Percentiles rank a stretch among this genome's conserved stretches.
Conservation (phyloP, 225 moss, liverwort and hornwort genomes). For the Sphagnum tenellum region DNA sequence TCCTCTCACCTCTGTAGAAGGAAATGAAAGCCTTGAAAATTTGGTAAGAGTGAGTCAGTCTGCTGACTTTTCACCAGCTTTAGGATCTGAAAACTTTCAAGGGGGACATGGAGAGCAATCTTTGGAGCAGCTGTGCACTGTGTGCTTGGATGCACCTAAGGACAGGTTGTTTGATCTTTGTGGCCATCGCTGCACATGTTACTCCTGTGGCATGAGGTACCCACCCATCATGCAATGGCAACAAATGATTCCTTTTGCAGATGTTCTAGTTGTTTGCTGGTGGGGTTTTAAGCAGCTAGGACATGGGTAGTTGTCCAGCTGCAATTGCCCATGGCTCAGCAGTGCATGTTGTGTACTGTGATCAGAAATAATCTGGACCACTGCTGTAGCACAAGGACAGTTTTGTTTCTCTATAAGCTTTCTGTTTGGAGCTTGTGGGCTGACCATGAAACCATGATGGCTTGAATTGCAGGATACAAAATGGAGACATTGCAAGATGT, state of each 20-base stretch:
- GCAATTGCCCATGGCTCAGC: not conserved
- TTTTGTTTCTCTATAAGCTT: not conserved
- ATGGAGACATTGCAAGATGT: constrained; percentile 42
- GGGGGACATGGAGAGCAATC: constrained; percentile 13
- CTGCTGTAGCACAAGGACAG: not conserved
- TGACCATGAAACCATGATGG: no score
- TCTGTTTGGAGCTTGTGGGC: no score
- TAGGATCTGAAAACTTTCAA: constrained; percentile 11
- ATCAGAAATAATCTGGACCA: not conserved
- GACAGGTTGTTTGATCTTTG: constrained; percentile 83
- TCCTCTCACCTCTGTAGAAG: constrained; percentile 32
- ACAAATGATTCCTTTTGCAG: constrained; percentile 2
- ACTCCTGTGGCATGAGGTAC: constrained; percentile 65
- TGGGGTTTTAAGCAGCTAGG: not conserved
- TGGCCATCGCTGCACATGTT: constrained; percentile 84
- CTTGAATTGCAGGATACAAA: constrained; percentile 51
- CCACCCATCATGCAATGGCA: not conserved
- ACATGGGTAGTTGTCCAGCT: not conserved
- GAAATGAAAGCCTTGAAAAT: not conserved
- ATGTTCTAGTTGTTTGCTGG: not conserved
- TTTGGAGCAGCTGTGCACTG: constrained; percentile 61
- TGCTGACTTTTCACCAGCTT: constrained; percentile 27
- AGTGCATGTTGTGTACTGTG: not conserved
- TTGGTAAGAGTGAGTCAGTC: constrained; percentile 4
- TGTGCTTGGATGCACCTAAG: constrained; percentile 75